Conservation (phyloP, 495 filamentous ascomycete genomes). For the Hypoxylon subgilvum region DNA sequence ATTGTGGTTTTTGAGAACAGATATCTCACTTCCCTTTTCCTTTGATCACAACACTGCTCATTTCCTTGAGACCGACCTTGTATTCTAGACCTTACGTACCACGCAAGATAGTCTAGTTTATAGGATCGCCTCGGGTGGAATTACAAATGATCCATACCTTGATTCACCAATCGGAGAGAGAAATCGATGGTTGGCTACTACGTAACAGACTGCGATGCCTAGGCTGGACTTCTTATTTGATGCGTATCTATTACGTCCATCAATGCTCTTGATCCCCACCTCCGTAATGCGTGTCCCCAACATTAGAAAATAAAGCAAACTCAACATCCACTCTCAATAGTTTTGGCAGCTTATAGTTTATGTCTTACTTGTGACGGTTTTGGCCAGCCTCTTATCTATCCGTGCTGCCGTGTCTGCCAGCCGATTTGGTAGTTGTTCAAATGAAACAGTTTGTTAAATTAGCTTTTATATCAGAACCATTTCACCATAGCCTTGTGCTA, state of each 20-base stretch:
- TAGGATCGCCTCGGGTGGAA: slow-evolving; percentile 15
- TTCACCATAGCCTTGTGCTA: no score
- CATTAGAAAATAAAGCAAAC: slow-evolving; percentile 31
- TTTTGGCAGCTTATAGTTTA: background rate
- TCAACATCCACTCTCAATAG: slow-evolving; percentile 14
- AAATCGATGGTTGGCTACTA: slow-evolving; percentile 8
- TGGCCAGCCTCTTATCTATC: background rate
- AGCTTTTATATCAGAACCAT: no score
- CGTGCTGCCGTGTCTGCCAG: background rate
- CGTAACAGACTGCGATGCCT: slow-evolving; percentile 25
- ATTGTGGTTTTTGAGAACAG: slow-evolving; percentile 38
- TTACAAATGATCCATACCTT: slow-evolving; percentile 34
- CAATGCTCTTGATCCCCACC: slow-evolving; percentile 13
- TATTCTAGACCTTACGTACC: slow-evolving; percentile 28
- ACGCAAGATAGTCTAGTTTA: slow-evolving; percentile 27
- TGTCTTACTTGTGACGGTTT: background rate
- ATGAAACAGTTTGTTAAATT: no score
- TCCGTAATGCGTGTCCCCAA: slow-evolving; percentile 24
- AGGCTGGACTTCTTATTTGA: slow-evolving; percentile 27
- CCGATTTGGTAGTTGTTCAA: no score
- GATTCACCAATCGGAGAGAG: slow-evolving; percentile 19
- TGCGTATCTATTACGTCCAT: slow-evolving; percentile 18
- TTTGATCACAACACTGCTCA: slow-evolving; percentile 39
- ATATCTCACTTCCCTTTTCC: slow-evolving; percentile 44
- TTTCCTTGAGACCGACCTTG: slow-evolving; percentile 17